These are phyloP conservation scores for Uronychia binucleata DNA, from an alignment of 73 alveolate species.

Conservation along the genomic window DNA sequence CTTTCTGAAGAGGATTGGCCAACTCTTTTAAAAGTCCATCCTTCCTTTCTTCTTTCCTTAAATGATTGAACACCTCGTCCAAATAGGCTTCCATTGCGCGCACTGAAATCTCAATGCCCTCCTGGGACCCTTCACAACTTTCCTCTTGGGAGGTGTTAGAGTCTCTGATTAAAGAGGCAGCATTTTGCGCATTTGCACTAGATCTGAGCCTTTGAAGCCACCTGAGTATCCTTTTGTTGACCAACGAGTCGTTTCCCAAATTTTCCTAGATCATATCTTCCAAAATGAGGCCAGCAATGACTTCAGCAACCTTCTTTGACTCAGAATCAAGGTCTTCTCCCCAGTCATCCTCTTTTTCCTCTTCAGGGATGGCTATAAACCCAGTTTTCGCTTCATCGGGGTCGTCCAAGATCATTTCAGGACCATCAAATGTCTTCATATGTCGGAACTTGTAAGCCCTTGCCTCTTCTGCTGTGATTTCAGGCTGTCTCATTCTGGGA, in stretches of 20 bases:
- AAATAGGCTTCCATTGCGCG: background rate
- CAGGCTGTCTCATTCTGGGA: background rate
- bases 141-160: background rate
- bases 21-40: conserved; percentile 48
- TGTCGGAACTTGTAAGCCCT: background rate
- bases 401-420: background rate
- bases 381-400: background rate
- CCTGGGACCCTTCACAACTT: background rate
- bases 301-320: background rate
- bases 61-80: conserved; percentile 2
- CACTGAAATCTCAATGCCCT: background rate
- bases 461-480: background rate
- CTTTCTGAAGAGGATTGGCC: conserved; percentile 50
- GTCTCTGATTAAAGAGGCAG: background rate
- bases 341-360: background rate
- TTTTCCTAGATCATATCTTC: background rate
- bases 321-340: background rate
- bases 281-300: background rate
- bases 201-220: background rate
- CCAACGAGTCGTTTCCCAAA: background rate
- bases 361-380: background rate
- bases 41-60: conserved; percentile 20
- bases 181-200: background rate
- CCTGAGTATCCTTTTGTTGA: background rate
- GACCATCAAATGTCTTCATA: background rate